Percentiles rank a stretch among this genome's conserved stretches.
phyloP scores from a whole-genome alignment of 108 stramenopile genomes.

The Parietichytrium sp. region DNA sequence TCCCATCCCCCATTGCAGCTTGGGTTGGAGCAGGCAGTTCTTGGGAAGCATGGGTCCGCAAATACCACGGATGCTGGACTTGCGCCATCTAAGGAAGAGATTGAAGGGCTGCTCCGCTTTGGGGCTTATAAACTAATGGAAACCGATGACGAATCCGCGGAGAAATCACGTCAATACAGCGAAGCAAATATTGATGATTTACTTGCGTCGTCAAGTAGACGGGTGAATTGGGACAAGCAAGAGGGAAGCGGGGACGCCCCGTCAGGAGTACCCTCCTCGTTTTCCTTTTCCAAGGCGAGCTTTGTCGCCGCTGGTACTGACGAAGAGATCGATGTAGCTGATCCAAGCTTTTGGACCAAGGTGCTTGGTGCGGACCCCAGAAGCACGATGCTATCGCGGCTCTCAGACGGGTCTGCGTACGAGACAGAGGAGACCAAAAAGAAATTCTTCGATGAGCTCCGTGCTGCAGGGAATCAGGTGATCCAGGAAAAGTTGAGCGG shows the following conservation, averaged over 20 bases:
- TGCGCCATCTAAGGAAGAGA: slow-evolving; percentile 76
- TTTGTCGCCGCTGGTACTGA: slow-evolving; percentile 69
- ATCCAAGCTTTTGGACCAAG: slow-evolving; percentile 90
- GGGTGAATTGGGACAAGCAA: slow-evolving; percentile 21
- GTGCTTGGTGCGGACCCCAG: slow-evolving; percentile 46
- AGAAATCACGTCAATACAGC: slow-evolving; percentile 70
- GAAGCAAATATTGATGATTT: slow-evolving; percentile 86
- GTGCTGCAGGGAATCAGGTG: slow-evolving; percentile 13
- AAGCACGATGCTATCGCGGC: not conserved
- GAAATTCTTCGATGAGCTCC: slow-evolving; percentile 10
- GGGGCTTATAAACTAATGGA: slow-evolving; percentile 87
- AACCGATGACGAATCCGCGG: slow-evolving; percentile 49
- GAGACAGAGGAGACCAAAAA: not conserved
- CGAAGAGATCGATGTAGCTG: slow-evolving; percentile 76
- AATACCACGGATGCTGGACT: slow-evolving; percentile 81
- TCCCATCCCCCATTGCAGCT: too few relatives aligned
- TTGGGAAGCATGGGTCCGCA: slow-evolving; percentile 60
- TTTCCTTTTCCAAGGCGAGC: slow-evolving; percentile 80
- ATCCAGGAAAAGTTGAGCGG: slow-evolving; percentile 13
- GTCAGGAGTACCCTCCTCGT: not conserved
- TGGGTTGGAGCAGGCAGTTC: slow-evolving; percentile 97
- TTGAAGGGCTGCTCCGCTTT: slow-evolving; percentile 84
- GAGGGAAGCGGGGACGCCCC: not conserved
- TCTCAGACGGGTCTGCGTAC: not conserved
- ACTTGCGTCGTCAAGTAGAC: slow-evolving; percentile 50